Base-by-base conservation (phyloP, 805 yeast genomes). In the Metschnikowia santaceciliae region DNA sequence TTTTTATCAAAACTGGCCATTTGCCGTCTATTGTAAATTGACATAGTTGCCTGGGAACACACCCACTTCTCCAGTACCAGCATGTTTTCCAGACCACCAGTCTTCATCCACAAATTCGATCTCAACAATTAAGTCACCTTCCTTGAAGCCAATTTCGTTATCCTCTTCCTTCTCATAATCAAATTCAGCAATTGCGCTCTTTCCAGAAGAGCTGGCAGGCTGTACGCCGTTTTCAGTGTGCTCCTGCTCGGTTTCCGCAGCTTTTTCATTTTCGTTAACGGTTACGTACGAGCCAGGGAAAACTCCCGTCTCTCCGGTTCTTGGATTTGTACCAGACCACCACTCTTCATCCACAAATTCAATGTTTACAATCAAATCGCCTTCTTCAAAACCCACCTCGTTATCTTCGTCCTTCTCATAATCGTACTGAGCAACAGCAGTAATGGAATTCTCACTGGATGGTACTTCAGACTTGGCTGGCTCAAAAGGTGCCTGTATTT, bases 41-140 rank as follows among this genome's bases (percentile, higher is more conserved):
- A 94, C 98, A 65, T 88, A 90, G 70, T 89, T 90, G 39, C 96
- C 83, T 48, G 99, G 99, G 83, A 92, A 91, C 50, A 92, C 75
- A 51, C 94, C 94, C 58, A 80, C 78, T 58, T 82, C 86, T 42
- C 96, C 97, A 32, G 82, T 71, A 51, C 69, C 77, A 22, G 65
- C 51, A 59, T 84, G 77, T 54, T 81, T 83, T 47, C 99, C 99
- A 49, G 86, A 76, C 98, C 98, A 94, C 99, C 99, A 94, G 65
- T 89, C 96, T 42, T 89, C 96, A 61, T 90, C 96, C 15, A 88
- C 86, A 67, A 88, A 87, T 60, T 90, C 96, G 55, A 94, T 86
- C 53, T 90, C 87, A 17, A 82, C 74, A 55, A 94, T 90, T 53
- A 76, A 62, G 59, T 90, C 98, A 48, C 92, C 95, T 64, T 89